phyloP scores from a whole-genome alignment of 371 early-diverging fungal species.

The Apophysomyces ossiformis region DNA sequence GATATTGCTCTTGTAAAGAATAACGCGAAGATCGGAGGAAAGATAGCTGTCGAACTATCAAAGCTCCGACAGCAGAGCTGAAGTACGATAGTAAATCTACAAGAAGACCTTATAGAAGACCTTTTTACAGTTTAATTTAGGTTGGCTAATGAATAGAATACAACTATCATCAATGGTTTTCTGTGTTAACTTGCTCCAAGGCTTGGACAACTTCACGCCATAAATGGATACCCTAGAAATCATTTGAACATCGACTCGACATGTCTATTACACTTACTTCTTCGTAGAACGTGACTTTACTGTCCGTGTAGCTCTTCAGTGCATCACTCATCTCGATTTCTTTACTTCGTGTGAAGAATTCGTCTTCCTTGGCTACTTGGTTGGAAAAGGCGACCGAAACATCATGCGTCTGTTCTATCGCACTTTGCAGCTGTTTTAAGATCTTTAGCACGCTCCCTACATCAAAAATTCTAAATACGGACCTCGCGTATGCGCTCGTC shows the following conservation, averaged over 20 bases:
- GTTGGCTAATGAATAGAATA: not conserved
- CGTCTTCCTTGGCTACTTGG: constrained; percentile 82
- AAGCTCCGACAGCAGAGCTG: constrained; percentile 2
- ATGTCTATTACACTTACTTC: constrained; percentile 50
- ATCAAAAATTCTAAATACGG: constrained; percentile 5
- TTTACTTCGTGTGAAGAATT: constrained; percentile 77
- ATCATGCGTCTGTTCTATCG: constrained; percentile 73
- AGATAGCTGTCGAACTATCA: constrained; percentile 69
- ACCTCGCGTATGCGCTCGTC: constrained; percentile 80
- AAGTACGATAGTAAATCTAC: not conserved
- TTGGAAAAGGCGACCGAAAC: constrained; percentile 77
- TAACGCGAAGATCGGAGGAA: constrained; percentile 83
- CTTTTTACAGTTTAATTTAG: not conserved
- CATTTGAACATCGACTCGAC: not conserved
- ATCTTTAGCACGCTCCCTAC: not conserved
- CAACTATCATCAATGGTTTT: not conserved
- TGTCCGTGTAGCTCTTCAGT: constrained; percentile 70
- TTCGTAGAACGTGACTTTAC: constrained; percentile 81
- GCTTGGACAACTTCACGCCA: constrained; percentile 75
- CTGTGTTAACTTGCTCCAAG: constrained; percentile 41
- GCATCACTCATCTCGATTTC: constrained; percentile 81
- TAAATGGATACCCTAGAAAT: constrained; percentile 49
- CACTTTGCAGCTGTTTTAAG: constrained; percentile 72
- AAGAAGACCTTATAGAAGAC: not conserved
- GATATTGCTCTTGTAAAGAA: constrained; percentile 91